phyloP scores from a whole-genome alignment of 805 yeast species.

The Wickerhamomyces alni region DNA sequence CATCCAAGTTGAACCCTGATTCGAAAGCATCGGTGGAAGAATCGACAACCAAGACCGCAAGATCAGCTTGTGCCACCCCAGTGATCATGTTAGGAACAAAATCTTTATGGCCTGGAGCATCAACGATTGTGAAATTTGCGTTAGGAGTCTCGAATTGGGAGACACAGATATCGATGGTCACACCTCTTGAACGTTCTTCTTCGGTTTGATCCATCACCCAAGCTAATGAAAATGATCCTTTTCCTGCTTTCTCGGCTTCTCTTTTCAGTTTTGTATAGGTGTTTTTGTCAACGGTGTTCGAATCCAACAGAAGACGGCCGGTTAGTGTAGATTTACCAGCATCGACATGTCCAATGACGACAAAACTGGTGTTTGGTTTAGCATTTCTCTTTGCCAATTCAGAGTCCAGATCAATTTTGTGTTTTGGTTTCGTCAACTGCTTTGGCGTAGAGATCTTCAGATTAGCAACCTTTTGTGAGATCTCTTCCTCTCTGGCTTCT shows the following conservation, averaged over 20 bases:
- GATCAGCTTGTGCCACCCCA: constrained; percentile 92
- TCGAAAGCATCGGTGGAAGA: constrained; percentile 94
- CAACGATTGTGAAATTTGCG: constrained; percentile 85
- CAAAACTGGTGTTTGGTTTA: constrained; percentile 96
- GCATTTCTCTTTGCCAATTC: constrained; percentile 60
- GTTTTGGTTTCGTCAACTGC: constrained; percentile 15
- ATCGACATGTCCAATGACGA: constrained; percentile 99
- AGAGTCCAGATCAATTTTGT: constrained; percentile 23
- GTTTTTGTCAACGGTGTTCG: constrained; percentile 96
- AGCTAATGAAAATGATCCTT: constrained; percentile 97
- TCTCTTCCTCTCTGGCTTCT: constrained; percentile 19
- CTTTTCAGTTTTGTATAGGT: constrained; percentile 95
- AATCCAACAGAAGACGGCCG: constrained; percentile 95
- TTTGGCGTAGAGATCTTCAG: constrained; percentile 14
- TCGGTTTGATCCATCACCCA: constrained; percentile 94
- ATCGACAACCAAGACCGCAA: constrained; percentile 86
- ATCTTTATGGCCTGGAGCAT: constrained; percentile 96
- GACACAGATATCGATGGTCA: constrained; percentile 89
- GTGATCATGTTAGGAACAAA: constrained; percentile 95
- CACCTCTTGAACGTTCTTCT: constrained; percentile 97
- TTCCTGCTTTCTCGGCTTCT: constrained; percentile 96
- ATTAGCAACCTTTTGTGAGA: constrained; percentile 16
- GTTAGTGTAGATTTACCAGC: constrained; percentile 98
- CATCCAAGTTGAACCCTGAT: constrained; percentile 92
- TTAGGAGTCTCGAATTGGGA: constrained; percentile 92